These are phyloP conservation scores for Kwoniella dendrophila DNA, from an alignment of 768 basidiomycete genomes.

Conservation along the genomic window DNA sequence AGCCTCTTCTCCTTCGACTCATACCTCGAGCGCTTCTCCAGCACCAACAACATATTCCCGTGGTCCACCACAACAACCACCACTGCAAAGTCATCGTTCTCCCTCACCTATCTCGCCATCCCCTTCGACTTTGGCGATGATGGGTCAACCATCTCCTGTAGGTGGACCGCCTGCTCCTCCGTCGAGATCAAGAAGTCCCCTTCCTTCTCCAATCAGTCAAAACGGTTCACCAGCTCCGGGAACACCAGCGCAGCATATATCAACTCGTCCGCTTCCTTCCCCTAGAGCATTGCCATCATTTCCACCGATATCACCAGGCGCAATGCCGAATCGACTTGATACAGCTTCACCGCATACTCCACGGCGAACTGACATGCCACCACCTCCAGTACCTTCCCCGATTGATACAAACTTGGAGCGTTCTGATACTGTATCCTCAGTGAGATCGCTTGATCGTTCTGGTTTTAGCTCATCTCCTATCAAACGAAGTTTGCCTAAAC, in stretches of 20 bases:
- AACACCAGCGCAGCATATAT: not conserved
- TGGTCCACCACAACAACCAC: not conserved
- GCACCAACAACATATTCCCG: not conserved
- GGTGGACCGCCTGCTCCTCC: slow-evolving; percentile 21
- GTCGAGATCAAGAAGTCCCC: slow-evolving; percentile 22
- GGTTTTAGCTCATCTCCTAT: slow-evolving; percentile 29
- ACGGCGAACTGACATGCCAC: not conserved
- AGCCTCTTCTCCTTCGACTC: not conserved
- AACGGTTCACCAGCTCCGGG: not conserved
- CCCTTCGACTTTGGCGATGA: slow-evolving; percentile 21
- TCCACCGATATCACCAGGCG: slow-evolving; percentile 12
- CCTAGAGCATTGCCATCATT: slow-evolving; percentile 2
- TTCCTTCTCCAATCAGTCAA: not conserved
- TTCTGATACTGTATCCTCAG: slow-evolving; percentile 50
- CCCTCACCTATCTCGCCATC: slow-evolving; percentile 11
- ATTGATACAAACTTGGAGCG: slow-evolving; percentile 38
- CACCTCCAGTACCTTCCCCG: slow-evolving; percentile 10
- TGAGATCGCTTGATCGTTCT: slow-evolving; percentile 46
- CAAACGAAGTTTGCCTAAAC: slow-evolving; percentile 43
- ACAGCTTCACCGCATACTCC: slow-evolving; percentile 14
- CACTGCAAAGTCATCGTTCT: not conserved
- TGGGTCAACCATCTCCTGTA: slow-evolving; percentile 11
- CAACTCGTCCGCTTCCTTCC: slow-evolving; percentile 16
- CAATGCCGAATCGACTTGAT: slow-evolving; percentile 9
- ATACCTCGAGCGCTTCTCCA: not conserved